Conservation (phyloP, 768 basidiomycete genomes). For the Trametes cingulata region DNA sequence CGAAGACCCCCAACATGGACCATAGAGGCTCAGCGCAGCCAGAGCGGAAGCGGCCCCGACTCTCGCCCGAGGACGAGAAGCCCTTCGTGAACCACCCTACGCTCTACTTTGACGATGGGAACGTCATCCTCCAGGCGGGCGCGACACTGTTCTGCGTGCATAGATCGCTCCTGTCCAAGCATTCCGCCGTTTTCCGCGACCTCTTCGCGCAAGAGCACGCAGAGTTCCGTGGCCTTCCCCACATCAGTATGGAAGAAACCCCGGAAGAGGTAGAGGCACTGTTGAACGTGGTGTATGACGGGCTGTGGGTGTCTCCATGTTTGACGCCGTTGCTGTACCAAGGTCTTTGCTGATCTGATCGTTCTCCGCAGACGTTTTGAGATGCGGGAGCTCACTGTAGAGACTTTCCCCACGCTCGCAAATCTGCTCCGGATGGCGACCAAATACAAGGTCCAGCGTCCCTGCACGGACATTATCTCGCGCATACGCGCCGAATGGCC, state of each 20-base stretch:
- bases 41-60: constrained; percentile 12
- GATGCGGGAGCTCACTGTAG: constrained; percentile 20
- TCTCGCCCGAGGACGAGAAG: constrained; percentile 12
- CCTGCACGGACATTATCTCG: constrained; percentile 32
- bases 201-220: constrained; percentile 22
- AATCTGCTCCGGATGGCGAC: constrained; percentile 32
- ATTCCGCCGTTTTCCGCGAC: constrained; percentile 27
- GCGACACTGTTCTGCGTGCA: constrained; percentile 31
- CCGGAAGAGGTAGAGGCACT: constrained; percentile 30
- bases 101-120: constrained; percentile 37
- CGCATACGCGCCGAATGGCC: constrained; percentile 38
- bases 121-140: constrained; percentile 28
- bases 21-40: not conserved
- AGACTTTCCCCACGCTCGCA: constrained; percentile 21
- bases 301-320: constrained; percentile 22
- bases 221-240: constrained; percentile 25
- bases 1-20: not conserved
- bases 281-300: constrained; percentile 29
- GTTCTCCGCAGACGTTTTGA: constrained; percentile 21
- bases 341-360: not conserved
- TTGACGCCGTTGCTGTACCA: not conserved
- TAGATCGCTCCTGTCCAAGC: constrained; percentile 27
- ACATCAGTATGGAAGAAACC: constrained; percentile 28
- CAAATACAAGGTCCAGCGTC: constrained; percentile 34
- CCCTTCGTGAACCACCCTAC: constrained; percentile 25